phyloP scores from a whole-genome alignment of 306 rosid species.

The Cicer cuneatum region DNA sequence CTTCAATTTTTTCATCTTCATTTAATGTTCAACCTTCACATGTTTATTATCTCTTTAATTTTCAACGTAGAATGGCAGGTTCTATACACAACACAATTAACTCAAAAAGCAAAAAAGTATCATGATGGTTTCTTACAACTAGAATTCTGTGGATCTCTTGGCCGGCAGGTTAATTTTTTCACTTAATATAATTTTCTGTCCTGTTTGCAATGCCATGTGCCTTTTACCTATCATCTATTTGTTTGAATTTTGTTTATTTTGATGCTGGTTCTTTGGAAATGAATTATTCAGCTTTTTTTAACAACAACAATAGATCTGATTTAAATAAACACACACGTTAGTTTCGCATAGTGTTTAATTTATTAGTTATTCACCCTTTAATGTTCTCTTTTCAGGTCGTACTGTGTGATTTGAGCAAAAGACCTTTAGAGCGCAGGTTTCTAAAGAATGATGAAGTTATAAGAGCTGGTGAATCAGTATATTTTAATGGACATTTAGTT shows the following conservation, averaged over 20 bases:
- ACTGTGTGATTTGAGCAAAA: conserved; percentile 67
- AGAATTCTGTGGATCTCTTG: conserved; percentile 56
- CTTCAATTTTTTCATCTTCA: conserved; percentile 28
- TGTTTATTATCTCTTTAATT: conserved; percentile 34
- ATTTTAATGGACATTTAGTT: conserved; percentile 70
- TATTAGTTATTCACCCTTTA: conserved; percentile 22
- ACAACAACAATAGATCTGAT: not conserved
- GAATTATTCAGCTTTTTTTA: conserved; percentile 13
- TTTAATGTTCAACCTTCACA: conserved; percentile 31
- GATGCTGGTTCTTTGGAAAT: conserved; percentile 26
- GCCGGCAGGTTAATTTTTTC: conserved; percentile 65
- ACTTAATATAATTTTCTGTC: conserved; percentile 30
- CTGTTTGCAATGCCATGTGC: conserved; percentile 6
- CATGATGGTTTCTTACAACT: conserved; percentile 73
- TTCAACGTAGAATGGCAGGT: conserved; percentile 70
- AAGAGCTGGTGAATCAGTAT: conserved; percentile 57
- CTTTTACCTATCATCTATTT: conserved; percentile 24
- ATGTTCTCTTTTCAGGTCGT: conserved; percentile 54
- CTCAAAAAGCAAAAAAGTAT: conserved; percentile 72
- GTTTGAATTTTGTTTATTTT: conserved; percentile 36
- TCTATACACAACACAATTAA: conserved; percentile 66
- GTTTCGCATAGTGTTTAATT: conserved; percentile 9
- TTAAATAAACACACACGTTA: not conserved
- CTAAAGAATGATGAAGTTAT: conserved; percentile 66
- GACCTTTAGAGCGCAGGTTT: conserved; percentile 62